Conservation (phyloP, 2,329 filamentous ascomycete species). For the Didymella pinodella region DNA sequence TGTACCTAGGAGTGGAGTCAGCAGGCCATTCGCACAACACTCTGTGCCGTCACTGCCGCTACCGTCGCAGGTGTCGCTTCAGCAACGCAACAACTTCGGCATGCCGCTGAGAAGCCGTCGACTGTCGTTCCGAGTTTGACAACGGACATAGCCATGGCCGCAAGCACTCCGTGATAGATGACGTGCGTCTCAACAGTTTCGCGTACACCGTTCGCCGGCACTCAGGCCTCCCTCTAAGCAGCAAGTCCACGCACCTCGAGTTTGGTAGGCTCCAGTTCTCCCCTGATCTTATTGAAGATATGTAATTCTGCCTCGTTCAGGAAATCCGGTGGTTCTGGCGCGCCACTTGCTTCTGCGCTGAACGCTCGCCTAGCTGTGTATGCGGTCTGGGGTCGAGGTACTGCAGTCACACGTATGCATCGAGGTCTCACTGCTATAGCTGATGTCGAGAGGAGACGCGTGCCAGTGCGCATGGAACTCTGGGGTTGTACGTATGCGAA, state of each 20-base stretch:
- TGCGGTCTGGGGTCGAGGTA: constrained; percentile 3
- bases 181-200: constrained; percentile 23
- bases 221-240: constrained; percentile 9
- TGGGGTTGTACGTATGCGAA: constrained; percentile 28
- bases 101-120: not conserved
- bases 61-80: constrained; percentile 1
- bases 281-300: constrained; percentile 58
- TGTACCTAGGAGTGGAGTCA: constrained; percentile 60
- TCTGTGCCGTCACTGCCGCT: not conserved
- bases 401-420: constrained; percentile 12
- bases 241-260: constrained; percentile 53
- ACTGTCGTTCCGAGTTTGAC: not conserved
- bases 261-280: constrained; percentile 53
- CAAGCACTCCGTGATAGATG: constrained; percentile 11
- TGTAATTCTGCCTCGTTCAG: constrained; percentile 56
- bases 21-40: constrained; percentile 8
- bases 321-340: constrained; percentile 55
- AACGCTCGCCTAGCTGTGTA: constrained; percentile 28
- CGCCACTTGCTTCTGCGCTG: constrained; percentile 31
- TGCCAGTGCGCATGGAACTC: constrained; percentile 18
- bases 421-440: constrained; percentile 12
- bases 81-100: not conserved
- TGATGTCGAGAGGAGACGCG: constrained; percentile 31
- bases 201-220: constrained; percentile 15
- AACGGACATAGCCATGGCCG: not conserved